These are phyloP conservation scores for Pezicula neosporulosa DNA, from an alignment of 2,329 filamentous ascomycete genomes.

Conservation along the genomic window DNA sequence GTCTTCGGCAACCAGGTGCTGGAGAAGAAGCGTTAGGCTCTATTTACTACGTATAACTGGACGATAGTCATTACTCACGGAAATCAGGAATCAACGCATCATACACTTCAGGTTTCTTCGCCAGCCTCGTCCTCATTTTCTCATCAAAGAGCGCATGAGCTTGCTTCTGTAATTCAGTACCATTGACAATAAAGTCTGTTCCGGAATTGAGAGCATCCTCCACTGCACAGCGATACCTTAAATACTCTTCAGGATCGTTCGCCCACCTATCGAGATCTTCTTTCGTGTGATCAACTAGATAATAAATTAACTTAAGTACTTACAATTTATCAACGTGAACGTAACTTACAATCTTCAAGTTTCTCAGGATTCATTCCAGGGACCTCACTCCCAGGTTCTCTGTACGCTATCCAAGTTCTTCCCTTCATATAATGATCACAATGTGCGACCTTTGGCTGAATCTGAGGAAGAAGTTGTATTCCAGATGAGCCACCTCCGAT, in stretches of 20 bases:
- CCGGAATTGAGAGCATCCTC: neutral
- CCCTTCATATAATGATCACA: constrained; percentile 45
- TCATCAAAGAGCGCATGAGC: neutral
- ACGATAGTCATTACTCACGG: no score
- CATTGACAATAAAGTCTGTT: neutral
- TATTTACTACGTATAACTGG: no score
- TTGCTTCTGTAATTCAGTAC: neutral
- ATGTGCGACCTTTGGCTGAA: constrained; percentile 42
- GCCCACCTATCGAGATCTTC: neutral
- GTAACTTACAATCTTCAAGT: constrained; percentile 27
- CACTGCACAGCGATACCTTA: no score
- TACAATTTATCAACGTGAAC: neutral
- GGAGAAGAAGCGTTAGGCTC: no score
- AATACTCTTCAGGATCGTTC: neutral
- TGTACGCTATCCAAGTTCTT: constrained; percentile 44
- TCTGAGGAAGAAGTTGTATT: constrained; percentile 48
- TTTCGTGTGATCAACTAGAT: neutral
- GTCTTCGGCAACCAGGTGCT: neutral
- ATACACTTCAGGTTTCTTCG: neutral
- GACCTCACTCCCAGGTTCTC: constrained; percentile 21
- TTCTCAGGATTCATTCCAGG: neutral
- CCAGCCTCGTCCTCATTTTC: neutral
- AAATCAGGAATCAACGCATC: neutral
- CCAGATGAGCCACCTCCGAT: constrained; percentile 49
- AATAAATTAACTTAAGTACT: neutral